Evolutionary conservation across 1,284 basidiomycete genomes (phyloP).

Genomic region (Ganoderma multipileum): DNA sequence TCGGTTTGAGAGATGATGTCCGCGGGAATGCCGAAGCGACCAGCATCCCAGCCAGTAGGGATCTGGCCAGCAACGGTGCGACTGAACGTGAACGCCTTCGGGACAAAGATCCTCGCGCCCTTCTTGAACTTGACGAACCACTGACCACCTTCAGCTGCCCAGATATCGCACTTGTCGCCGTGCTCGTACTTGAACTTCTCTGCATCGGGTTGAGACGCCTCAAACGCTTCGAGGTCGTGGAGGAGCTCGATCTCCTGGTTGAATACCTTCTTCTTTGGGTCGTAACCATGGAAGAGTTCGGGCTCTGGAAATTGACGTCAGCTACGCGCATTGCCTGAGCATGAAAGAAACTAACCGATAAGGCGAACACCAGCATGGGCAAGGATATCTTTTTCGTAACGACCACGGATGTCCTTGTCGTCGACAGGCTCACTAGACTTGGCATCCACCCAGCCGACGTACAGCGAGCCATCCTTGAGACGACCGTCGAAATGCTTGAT

Average conservation of each 20-base stretch:
- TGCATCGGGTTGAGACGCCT: conserved; percentile 91
- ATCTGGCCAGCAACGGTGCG: conserved; percentile 96
- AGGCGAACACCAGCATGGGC: conserved; percentile 94
- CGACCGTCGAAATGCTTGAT: conserved; percentile 99
- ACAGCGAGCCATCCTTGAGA: conserved; percentile 89
- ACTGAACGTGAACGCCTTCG: conserved; percentile 95
- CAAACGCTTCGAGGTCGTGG: conserved; percentile 96
- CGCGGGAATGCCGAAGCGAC: conserved; percentile 96
- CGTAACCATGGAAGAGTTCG: conserved; percentile 96
- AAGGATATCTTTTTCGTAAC: conserved; percentile 95
- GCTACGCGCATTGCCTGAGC: background rate
- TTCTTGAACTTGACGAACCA: conserved; percentile 99
- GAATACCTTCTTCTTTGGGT: conserved; percentile 97
- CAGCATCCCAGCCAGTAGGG: conserved; percentile 96
- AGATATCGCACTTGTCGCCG: conserved; percentile 95
- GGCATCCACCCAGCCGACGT: conserved; percentile 98
- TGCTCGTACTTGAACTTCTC: conserved; percentile 97
- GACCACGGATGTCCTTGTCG: conserved; percentile 94
- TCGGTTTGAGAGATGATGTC: conserved; percentile 97
- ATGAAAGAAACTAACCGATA: conserved; percentile 68
- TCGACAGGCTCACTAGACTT: conserved; percentile 97
- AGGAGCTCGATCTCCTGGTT: conserved; percentile 96
- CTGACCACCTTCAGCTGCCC: conserved; percentile 89
- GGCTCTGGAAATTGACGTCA: conserved; percentile 69
- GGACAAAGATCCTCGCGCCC: conserved; percentile 92